phyloP scores from a whole-genome alignment of 805 yeast genomes.

The Monosporozyma servazzii region DNA sequence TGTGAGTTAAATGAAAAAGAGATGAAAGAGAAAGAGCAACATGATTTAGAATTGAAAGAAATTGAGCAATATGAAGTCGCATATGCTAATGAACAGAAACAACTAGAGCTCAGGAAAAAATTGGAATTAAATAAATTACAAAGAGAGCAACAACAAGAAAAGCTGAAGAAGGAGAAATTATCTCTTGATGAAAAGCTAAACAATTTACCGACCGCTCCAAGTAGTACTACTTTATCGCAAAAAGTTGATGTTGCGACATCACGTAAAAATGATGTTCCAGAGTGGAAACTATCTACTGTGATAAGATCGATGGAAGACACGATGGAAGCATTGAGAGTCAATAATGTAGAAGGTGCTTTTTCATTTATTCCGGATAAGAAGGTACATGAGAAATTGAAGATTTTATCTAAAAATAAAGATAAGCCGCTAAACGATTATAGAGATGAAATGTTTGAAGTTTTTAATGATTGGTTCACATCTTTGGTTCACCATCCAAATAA shows the following conservation, averaged over 20 bases:
- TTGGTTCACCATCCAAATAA: conserved; percentile 1
- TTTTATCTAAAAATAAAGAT: neutral
- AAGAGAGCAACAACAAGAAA: conserved; percentile 8
- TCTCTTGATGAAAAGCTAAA: neutral
- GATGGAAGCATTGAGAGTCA: neutral
- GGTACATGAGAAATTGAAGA: neutral
- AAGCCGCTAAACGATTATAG: neutral
- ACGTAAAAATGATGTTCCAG: neutral
- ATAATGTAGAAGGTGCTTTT: neutral
- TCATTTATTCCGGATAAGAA: conserved; percentile 1
- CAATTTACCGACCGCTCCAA: neutral
- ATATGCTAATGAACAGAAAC: conserved; percentile 18
- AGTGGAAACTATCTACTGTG: neutral
- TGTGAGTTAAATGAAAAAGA: conserved; percentile 33
- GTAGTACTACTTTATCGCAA: neutral
- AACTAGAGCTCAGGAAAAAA: conserved; percentile 16
- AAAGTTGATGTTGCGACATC: neutral
- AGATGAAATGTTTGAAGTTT: neutral
- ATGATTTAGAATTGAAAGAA: conserved; percentile 15
- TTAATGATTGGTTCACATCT: neutral
- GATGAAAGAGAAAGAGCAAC: conserved; percentile 3
- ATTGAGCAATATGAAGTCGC: conserved; percentile 13
- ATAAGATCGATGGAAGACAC: neutral
- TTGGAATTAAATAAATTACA: conserved; percentile 15
- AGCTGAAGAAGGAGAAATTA: neutral